These are phyloP conservation scores for Calonectria crousiana DNA, from an alignment of 2,329 filamentous ascomycete genomes.

Conservation along the genomic window DNA sequence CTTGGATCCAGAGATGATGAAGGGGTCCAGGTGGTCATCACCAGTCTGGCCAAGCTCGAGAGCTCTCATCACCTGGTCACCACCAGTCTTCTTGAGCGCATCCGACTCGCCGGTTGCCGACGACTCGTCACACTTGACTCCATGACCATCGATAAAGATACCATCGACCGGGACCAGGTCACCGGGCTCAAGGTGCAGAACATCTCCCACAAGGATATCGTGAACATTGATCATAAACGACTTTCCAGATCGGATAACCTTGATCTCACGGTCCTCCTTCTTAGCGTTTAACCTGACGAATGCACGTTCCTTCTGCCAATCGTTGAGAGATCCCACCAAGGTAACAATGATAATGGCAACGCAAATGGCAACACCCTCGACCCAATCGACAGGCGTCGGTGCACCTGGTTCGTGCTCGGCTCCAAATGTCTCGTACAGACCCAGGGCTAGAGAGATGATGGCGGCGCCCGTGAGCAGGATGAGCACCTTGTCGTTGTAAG, in stretches of 20 bases:
- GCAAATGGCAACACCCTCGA: slow-evolving; percentile 74
- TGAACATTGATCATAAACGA: slow-evolving; percentile 71
- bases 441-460: slow-evolving; percentile 73
- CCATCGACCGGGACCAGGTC: slow-evolving; percentile 78
- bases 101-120: slow-evolving; percentile 80
- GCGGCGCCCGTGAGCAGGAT: slow-evolving; percentile 75
- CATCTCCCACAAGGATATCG: slow-evolving; percentile 76
- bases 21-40: slow-evolving; percentile 70
- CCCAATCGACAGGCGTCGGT: slow-evolving; percentile 67
- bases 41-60: slow-evolving; percentile 57
- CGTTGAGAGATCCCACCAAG: slow-evolving; percentile 70
- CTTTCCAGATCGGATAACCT: slow-evolving; percentile 74
- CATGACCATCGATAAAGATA: slow-evolving; percentile 68
- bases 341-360: slow-evolving; percentile 74
- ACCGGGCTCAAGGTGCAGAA: slow-evolving; percentile 75
- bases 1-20: slow-evolving; percentile 68
- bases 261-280: slow-evolving; percentile 74
- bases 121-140: slow-evolving; percentile 74
- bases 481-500: slow-evolving; percentile 57
- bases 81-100: slow-evolving; percentile 73
- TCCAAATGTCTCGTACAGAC: slow-evolving; percentile 74
- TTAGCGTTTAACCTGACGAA: slow-evolving; percentile 71
- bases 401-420: slow-evolving; percentile 52
- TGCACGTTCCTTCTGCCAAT: slow-evolving; percentile 75
- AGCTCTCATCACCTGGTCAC: slow-evolving; percentile 64